Conservation (phyloP, 1,284 basidiomycete species). For the Mycena sp. region DNA sequence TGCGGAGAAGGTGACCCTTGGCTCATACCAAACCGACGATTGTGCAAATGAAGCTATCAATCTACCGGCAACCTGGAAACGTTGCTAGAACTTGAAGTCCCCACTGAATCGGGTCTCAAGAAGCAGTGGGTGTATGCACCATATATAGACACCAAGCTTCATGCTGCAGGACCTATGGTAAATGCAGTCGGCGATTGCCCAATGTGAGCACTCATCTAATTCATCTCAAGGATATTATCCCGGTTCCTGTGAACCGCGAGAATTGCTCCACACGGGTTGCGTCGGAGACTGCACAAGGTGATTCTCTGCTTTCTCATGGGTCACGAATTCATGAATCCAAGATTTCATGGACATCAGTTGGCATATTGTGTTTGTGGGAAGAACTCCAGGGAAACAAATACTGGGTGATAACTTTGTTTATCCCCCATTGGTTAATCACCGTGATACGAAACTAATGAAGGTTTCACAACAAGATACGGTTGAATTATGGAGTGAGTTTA, state of each 20-base stretch:
- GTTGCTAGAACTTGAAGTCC: slow-evolving; percentile 22
- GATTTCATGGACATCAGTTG: slow-evolving; percentile 26
- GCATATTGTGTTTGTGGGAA: slow-evolving; percentile 21
- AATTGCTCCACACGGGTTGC: slow-evolving; percentile 13
- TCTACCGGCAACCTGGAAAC: slow-evolving; percentile 25
- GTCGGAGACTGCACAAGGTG: no score
- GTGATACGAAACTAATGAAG: slow-evolving; percentile 5
- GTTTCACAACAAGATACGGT: slow-evolving; percentile 10
- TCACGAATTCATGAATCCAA: not conserved
- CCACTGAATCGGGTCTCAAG: slow-evolving; percentile 21
- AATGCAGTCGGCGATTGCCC: not conserved
- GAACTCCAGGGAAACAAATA: slow-evolving; percentile 16
- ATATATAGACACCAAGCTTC: slow-evolving; percentile 27
- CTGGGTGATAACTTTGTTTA: slow-evolving; percentile 12
- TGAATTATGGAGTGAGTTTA: slow-evolving; percentile 25
- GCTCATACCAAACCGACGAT: not conserved
- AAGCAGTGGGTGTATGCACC: slow-evolving; percentile 27
- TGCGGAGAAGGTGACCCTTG: slow-evolving; percentile 19
- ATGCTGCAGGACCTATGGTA: slow-evolving; percentile 20
- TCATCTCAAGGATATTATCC: slow-evolving; percentile 22
- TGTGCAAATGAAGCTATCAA: slow-evolving; percentile 19
- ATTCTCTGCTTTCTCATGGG: no score
- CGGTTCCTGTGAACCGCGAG: slow-evolving; percentile 20
- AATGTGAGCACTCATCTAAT: not conserved
- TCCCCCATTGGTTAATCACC: slow-evolving; percentile 6